Base-by-base conservation (phyloP, 2,329 filamentous ascomycete species). In the Colletotrichum lini region DNA sequence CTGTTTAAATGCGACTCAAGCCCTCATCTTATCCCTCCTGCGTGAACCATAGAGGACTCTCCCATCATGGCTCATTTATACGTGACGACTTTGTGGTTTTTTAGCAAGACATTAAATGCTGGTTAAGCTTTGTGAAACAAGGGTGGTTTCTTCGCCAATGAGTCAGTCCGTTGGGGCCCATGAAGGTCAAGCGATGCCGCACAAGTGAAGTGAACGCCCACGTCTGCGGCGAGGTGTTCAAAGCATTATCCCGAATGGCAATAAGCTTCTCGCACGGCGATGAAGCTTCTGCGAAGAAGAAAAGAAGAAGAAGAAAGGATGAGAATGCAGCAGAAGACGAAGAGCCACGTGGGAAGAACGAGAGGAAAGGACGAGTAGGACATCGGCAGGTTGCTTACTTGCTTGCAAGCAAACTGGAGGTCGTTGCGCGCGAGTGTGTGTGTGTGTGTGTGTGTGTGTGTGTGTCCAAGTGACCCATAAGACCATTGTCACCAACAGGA, bases 381-480 rank as follows among this genome's bases (percentile, higher is more conserved):
- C 26, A 45, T 18, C n/a, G n/a, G 42, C 30, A 13, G 45, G 18
- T 23, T 52, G 52, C 38, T 47, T 52, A 30, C 38, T 47, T 35
- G 42, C 47, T 35, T 23, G 45, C 18, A 45, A 42, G 26, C 13
- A 47, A 52, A 38, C 40, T 57, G 67, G 44, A 56, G 61, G 49
- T n/a, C 40, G 15, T 18, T 30, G 6, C 9, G 18, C 15, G n/a
- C 30, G 30, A 35, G 30, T 9, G 30, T 9, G 30, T 9, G 30
- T 9, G 30, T 9, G 8, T 9, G 8, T 2, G 30, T 35, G 30
- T 35, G 30, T 35, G 30, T 35, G 30, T 54, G 12, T 21, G n/a
- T 3, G 50, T n/a, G 30, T 64, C 53, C 59, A 53, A 68, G 47
- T 45, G 47, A 45, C 45, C 38, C 30, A 42, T 58, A 59, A 30